Conservation (phyloP, 306 rosid genomes). For the Prunus campanulata region DNA sequence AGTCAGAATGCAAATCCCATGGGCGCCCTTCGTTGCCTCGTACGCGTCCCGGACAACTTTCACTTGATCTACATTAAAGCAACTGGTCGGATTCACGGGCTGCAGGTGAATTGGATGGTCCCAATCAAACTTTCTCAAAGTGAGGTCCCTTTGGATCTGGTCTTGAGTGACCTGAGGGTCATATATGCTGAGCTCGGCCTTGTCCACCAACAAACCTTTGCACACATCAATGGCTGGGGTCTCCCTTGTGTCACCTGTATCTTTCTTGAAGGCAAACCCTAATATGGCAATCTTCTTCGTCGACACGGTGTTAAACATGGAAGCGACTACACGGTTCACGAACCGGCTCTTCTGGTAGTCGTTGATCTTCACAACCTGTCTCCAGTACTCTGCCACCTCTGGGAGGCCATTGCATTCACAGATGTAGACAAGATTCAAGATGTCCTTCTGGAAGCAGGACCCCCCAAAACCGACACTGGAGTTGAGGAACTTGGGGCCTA, state of each 20-base stretch:
- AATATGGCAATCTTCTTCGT: background rate
- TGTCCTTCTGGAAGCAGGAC: conserved; percentile 5
- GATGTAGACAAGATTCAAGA: background rate
- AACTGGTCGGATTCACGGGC: background rate
- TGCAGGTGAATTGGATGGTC: background rate
- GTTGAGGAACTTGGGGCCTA: background rate
- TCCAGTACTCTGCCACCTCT: background rate
- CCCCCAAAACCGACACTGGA: background rate
- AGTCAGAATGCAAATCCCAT: background rate
- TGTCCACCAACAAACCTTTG: background rate
- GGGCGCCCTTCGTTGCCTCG: background rate
- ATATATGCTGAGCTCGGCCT: background rate
- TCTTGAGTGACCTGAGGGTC: background rate
- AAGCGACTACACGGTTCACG: background rate
- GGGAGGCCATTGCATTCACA: background rate
- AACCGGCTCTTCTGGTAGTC: background rate
- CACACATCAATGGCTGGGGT: conserved; percentile 1
- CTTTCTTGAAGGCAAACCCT: conserved; percentile 4
- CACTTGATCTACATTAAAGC: background rate
- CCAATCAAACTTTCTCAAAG: background rate
- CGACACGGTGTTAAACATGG: background rate
- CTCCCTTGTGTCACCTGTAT: background rate
- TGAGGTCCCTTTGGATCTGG: background rate
- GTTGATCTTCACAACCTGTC: background rate
- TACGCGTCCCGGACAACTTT: background rate